phyloP scores from a whole-genome alignment of 257 asterid genomes.

The Ilex asprella region DNA sequence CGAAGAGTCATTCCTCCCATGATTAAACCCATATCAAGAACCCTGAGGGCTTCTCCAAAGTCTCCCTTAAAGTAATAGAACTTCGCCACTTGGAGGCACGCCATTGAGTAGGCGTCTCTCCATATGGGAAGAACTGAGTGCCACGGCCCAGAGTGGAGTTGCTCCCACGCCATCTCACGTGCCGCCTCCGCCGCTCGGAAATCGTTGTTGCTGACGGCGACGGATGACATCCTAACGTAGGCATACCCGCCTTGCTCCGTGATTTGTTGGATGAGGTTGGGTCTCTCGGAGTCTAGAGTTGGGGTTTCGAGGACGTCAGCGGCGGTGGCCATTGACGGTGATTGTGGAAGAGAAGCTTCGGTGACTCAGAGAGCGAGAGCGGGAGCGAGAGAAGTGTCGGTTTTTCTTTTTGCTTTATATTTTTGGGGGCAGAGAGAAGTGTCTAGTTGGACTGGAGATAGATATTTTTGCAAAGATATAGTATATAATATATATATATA shows the following conservation, averaged over 20 bases:
- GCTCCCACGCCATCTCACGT: constrained; percentile 97
- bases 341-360: constrained; percentile 16
- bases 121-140: constrained; percentile 81
- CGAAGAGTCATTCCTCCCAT: constrained; percentile 76
- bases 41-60: constrained; percentile 37
- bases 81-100: constrained; percentile 78
- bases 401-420: no score
- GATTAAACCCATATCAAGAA: constrained; percentile 85
- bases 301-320: constrained; percentile 56
- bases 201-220: constrained; percentile 81
- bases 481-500: no score
- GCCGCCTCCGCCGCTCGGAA: constrained; percentile 88
- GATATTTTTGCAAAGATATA: no score
- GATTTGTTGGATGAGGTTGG: constrained; percentile 43
- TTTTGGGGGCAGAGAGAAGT: no score
- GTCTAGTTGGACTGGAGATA: no score
- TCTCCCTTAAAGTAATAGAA: constrained; percentile 49
- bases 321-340: constrained; percentile 15
- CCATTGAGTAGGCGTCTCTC: constrained; percentile 93
- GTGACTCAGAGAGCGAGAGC: neutral
- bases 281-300: constrained; percentile 42
- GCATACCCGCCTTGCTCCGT: constrained; percentile 84
- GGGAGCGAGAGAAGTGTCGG: constrained; percentile 1
- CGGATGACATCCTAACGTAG: constrained; percentile 55
- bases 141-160: constrained; percentile 97